Evolutionary conservation across 2,329 filamentous ascomycete genomes (phyloP), one percentile per base, ranked within the genome.

Genomic region (Leptosphaerulina australis): DNA sequence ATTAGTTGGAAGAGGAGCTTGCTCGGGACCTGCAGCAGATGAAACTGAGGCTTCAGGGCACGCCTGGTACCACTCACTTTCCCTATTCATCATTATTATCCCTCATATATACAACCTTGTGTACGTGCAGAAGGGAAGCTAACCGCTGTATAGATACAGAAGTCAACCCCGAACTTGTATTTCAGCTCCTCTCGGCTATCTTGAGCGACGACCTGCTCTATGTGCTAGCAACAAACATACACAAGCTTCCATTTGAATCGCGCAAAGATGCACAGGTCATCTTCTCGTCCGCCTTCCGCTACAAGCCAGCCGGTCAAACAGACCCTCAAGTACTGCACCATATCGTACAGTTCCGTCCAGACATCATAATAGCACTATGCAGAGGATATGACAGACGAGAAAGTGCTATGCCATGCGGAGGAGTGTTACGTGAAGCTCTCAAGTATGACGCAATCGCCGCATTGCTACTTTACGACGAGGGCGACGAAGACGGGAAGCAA

Each of bases 251-350:
- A 0, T 99, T 99, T 78, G 94, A 99, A 77, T 90, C 92, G 28
- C 87, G 93, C 67, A 97, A 97, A 78, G 93, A 97, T 69, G 90
- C 90, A 10, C 93, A 97, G 72, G 90, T 94, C 56, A 94, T 97
- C 70, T 94, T 97, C 77, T 96, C 91, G 30, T 94, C 93, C 72
- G 88, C 95, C 61, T 91, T 97, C 71, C 90, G 92, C 59, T 97
- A 94, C 79, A 89, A 90, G 58, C 88, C 88, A 5, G 83, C 82
- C 33, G 83, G 82, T 2, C 84, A 86, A 15, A 80, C 83, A 59
- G 90, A 95, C 55, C 91, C 91, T 0, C 84, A 92, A 40, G 91
- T 94, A 20, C 81, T 99, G 49, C 88, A 90, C 60, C 95, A 96
- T 71, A 88, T 97, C 51, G 87, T 96, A 57, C 88, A 90, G 67